Percentiles rank a stretch among this genome's conserved stretches.
Conservation (phyloP, 345 rosid species). For the Boechera retrofracta region DNA sequence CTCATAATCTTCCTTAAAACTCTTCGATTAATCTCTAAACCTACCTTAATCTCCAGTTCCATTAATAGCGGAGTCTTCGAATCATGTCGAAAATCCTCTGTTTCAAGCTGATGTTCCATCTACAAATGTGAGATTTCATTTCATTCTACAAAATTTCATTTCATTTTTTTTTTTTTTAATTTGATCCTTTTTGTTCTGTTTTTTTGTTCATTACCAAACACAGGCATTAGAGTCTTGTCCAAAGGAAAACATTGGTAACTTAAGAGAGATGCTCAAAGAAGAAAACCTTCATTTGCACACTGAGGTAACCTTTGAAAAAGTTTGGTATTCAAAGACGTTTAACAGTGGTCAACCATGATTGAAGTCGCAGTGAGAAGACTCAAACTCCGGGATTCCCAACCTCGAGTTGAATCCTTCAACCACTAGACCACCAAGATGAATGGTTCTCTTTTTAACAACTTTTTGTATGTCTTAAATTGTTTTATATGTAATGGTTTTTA, state of each 20-base stretch:
- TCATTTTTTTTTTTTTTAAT: background rate
- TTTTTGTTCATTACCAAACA: constrained; percentile 26
- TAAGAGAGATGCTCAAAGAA: constrained; percentile 65
- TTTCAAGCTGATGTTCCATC: constrained; percentile 59
- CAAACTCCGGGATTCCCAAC: no score
- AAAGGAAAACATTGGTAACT: constrained; percentile 51
- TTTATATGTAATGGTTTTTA: constrained; percentile 7
- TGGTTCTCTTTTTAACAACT: no score
- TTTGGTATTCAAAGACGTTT: background rate
- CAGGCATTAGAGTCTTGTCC: constrained; percentile 87
- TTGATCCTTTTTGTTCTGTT: background rate
- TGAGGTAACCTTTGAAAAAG: constrained; percentile 55
- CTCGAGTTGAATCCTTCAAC: background rate
- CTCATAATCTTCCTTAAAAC: background rate
- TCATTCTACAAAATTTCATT: background rate
- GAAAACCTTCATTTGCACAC: constrained; percentile 73
- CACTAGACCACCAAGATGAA: background rate
- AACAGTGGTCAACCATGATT: no score
- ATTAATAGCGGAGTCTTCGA: constrained; percentile 54
- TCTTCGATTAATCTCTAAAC: no score
- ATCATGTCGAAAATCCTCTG: constrained; percentile 63
- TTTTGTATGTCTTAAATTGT: background rate
- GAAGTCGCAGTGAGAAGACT: no score
- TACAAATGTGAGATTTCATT: constrained; percentile 50
- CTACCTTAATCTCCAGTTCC: constrained; percentile 51